A percentile compares a stretch with the other conserved stretches of the same genome.
Conservation (phyloP, 139 green algal species). For the Zygnema cylindricum region DNA sequence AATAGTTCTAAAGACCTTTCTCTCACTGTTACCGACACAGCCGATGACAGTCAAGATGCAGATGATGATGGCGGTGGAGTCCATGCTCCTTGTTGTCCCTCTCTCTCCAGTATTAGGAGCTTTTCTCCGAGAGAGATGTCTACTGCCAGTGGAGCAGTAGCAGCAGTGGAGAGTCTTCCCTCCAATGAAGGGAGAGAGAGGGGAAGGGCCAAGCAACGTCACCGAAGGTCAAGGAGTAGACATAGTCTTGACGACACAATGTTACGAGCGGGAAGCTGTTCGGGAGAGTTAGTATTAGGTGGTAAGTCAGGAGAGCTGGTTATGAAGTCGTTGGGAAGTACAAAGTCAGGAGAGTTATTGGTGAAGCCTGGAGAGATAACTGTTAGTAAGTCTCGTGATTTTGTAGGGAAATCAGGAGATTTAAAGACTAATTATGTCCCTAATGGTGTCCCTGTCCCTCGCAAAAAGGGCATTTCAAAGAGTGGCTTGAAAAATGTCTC, state of each 20-base stretch:
- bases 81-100: neutral
- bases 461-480: too few relatives aligned
- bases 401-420: too few relatives aligned
- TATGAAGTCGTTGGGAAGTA: neutral
- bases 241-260: neutral
- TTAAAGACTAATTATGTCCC: too few relatives aligned
- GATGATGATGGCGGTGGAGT: neutral
- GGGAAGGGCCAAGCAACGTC: neutral
- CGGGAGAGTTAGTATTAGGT: too few relatives aligned
- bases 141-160: neutral
- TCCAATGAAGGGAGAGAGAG: neutral
- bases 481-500: too few relatives aligned
- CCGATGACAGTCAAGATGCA: neutral
- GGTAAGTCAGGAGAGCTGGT: neutral
- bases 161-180: neutral
- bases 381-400: too few relatives aligned
- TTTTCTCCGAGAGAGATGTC: neutral
- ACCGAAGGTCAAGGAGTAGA: neutral
- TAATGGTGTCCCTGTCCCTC: too few relatives aligned
- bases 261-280: neutral
- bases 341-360: too few relatives aligned
- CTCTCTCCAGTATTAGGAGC: neutral
- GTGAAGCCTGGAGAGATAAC: too few relatives aligned
- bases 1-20: neutral
- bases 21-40: neutral